These are phyloP conservation scores for Golubevia pallescens DNA, from an alignment of 1,284 basidiomycete species.

Conservation along the genomic window DNA sequence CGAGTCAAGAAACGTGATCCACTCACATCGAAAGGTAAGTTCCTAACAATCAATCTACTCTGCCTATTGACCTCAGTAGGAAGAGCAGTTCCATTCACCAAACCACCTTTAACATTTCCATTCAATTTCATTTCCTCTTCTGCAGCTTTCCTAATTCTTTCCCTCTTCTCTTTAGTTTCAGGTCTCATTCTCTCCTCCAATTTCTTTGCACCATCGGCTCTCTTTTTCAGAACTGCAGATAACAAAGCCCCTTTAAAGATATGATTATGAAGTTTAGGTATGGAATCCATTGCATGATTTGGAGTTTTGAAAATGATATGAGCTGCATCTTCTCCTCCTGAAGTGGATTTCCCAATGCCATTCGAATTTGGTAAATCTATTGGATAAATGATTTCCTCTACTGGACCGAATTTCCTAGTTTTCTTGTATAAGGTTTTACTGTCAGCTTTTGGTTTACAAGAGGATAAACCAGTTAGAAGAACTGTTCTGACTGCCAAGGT, in stretches of 20 bases:
- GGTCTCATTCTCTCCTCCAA: conserved; percentile 54
- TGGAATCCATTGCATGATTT: conserved; percentile 56
- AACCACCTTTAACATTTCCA: too few species aligned
- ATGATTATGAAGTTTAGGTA: conserved; percentile 58
- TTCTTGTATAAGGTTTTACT: conserved; percentile 57
- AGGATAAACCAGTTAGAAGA: conserved; percentile 44
- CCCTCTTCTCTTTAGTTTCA: conserved; percentile 48
- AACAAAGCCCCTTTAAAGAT: conserved; percentile 58
- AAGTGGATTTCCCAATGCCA: background rate
- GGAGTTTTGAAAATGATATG: conserved; percentile 59
- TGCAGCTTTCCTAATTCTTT: conserved; percentile 27
- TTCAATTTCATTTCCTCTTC: background rate
- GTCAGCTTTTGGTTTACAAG: conserved; percentile 43
- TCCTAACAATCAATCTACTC: conserved; percentile 48
- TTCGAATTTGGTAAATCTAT: background rate
- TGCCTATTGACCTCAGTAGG: too few species aligned
- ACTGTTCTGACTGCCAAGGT: conserved; percentile 45
- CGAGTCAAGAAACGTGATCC: background rate
- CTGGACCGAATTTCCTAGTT: conserved; percentile 55
- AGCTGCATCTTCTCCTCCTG: conserved; percentile 32
- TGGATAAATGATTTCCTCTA: conserved; percentile 51
- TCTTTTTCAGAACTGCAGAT: conserved; percentile 56
- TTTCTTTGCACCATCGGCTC: conserved; percentile 43
- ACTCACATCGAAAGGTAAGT: conserved; percentile 56
- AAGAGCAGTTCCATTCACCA: too few species aligned